Evolutionary conservation across 2,329 filamentous ascomycete genomes (phyloP), one percentile per base, ranked within the genome.

Genomic region (Ophiocordyceps australis): DNA sequence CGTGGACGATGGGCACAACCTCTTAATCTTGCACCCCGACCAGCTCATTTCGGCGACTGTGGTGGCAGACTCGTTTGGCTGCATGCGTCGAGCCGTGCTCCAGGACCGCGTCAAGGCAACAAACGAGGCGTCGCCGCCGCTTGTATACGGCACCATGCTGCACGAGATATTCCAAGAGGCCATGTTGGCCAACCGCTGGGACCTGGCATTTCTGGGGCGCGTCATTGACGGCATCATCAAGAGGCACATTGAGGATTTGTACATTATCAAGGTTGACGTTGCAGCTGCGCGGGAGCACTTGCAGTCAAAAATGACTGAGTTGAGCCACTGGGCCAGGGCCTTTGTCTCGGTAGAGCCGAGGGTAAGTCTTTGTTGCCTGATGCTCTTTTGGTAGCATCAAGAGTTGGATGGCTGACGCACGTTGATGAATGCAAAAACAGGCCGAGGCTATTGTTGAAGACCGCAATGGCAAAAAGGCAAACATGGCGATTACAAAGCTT

Each of bases 111-210:
- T 98, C 39, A 95, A 95, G 49, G 81, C 82, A 7, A 86, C 83
- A 0, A 77, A 74, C 39, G 78, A 82, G 35, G 65, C 80, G 3
- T 80, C 73, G 23, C 67, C 78, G 18, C 71, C 85, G 1, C 72
- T 93, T 38, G 72, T 95, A 1, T 95, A 95, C 43, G 89, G 89
- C 24, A 89, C 80, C 20, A 75, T 98, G 30, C 65, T 98, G 10
- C 89, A 98, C 45, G 86, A 95, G 44, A 72, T 95, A 14, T 95
- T 98, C 38, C 89, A 98, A 45, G 75, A 85, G 42, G 83, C 85
- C 3, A 55, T 98, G 41, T 71, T 80, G 43, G 68, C 67, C 4
- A 94, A 95, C 43, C 54, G 63, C 32, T 98, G 89, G 82, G 75
- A 79, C 33, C 53, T 65, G 1, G 46, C 52, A 0, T 91, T 75